Base-by-base conservation (phyloP, 495 filamentous ascomycete species). In the Zalerion maritima region DNA sequence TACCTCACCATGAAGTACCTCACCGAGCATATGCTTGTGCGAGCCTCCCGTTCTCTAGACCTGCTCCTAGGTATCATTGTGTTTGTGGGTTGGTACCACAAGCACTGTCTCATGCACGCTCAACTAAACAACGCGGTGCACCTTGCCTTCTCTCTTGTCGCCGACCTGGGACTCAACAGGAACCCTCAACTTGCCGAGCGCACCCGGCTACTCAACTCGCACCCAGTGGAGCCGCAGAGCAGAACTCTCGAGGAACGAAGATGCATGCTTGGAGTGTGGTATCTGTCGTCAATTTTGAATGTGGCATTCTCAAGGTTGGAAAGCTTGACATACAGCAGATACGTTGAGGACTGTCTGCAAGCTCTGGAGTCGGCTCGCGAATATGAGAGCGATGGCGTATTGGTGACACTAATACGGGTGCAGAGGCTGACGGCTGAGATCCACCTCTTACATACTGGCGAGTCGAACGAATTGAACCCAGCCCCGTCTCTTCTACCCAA, bases 31-130 rank as follows among this genome's bases (percentile, higher is more conserved):
- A 57, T 70, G 46, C 38, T 67, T 9, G 32, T 66, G 28, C 50
- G 55, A 19, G 52, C 52, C 4, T 57, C 67, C 24, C 43, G 58
- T 11, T 63, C 55, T 15, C 39, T 69, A 21, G 63, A 70, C 21
- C 38, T 64, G 11, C 50, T 69, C 7, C 54, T 63, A 43, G 59
- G 63, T 10, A 48, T 65, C 13, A 37, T 64, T 7, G 39, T 66
- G 2, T 51, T 58, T 24, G 37, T 68, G 11, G 63, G 61, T 6
- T 66, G 51, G 46, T 58, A 54, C 24, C 54, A 51, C 25, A 55
- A 50, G 37, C 59, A 44, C 33, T 58, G 45, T 36, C 40, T 46
- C 46, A 46, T 46, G 42, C 59, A 46, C 42, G 47, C 45, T 19
- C 55, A 60, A 32, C 41, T 58, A 16, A 60, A 54, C 38, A 60